Percentiles rank a stretch among this genome's conserved stretches.
Conservation (phyloP, 371 early-diverging fungal genomes). For the Mucor piriformis region DNA sequence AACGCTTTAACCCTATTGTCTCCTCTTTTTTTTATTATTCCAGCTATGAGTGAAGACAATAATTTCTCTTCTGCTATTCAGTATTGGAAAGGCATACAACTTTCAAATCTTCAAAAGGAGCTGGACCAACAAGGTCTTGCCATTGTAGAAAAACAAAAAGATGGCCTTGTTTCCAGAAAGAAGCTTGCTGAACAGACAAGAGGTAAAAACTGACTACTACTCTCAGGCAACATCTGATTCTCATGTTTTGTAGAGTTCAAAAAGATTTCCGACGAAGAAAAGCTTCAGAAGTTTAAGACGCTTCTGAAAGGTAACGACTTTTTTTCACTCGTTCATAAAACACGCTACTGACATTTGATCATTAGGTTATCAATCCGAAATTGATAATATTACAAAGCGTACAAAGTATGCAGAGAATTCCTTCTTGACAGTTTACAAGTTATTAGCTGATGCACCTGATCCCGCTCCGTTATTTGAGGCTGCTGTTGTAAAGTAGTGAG, state of each 20-base stretch:
- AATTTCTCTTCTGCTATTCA: slow-evolving; percentile 60
- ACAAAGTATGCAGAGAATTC: slow-evolving; percentile 84
- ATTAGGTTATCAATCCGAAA: slow-evolving; percentile 86
- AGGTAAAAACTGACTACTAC: slow-evolving; percentile 52
- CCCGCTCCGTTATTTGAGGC: slow-evolving; percentile 74
- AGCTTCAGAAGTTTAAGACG: slow-evolving; percentile 71
- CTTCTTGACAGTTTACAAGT: slow-evolving; percentile 80
- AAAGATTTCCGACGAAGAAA: slow-evolving; percentile 77
- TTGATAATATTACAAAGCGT: slow-evolving; percentile 84
- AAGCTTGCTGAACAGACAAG: slow-evolving; percentile 88
- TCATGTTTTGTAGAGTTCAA: slow-evolving; percentile 65
- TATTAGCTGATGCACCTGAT: slow-evolving; percentile 85
- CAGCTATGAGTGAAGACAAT: slow-evolving; percentile 22
- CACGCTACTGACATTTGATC: neutral
- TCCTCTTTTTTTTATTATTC: neutral
- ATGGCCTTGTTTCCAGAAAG: slow-evolving; percentile 75
- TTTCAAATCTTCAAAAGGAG: slow-evolving; percentile 67
- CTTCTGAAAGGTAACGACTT: slow-evolving; percentile 66
- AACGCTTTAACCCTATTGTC: neutral
- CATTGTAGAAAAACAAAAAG: slow-evolving; percentile 86
- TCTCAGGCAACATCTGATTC: too few species aligned
- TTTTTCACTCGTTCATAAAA: neutral
- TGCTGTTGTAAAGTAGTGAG: slow-evolving; percentile 40
- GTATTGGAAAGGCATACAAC: slow-evolving; percentile 67
- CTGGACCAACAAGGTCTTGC: slow-evolving; percentile 79